Percentiles rank a stretch among this genome's conserved stretches.
These are phyloP conservation scores for Prototheca wickerhamii DNA, from an alignment of 163 green algal genomes.

Conservation along the genomic window DNA sequence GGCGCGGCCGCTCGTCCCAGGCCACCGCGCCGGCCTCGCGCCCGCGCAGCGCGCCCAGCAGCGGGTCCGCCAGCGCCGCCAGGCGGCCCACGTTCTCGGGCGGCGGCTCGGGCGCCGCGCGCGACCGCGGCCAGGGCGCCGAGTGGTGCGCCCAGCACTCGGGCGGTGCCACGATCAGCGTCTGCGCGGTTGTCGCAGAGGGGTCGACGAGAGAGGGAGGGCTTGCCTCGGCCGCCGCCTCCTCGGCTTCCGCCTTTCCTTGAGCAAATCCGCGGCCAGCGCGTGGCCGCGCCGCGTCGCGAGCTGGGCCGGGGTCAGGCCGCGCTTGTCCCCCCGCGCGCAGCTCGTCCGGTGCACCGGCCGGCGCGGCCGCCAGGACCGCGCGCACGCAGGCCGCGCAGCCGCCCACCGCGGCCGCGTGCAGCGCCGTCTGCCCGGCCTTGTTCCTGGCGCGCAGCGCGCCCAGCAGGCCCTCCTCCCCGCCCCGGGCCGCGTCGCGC, in stretches of 20 bases:
- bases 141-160: slow-evolving; percentile 60
- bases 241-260: not conserved
- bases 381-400: not conserved
- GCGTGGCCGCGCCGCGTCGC: slow-evolving; percentile 22
- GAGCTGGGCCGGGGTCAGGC: slow-evolving; percentile 23
- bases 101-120: slow-evolving; percentile 24
- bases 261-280: slow-evolving; percentile 10
- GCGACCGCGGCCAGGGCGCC: slow-evolving; percentile 14
- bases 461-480: not conserved
- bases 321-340: slow-evolving; percentile 29
- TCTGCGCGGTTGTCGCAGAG: slow-evolving; percentile 9
- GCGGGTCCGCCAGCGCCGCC: slow-evolving; percentile 42
- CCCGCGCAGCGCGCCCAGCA: slow-evolving; percentile 43
- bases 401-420: slow-evolving; percentile 30
- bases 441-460: slow-evolving; percentile 23
- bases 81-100: slow-evolving; percentile 78
- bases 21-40: slow-evolving; percentile 18
- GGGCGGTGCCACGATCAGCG: slow-evolving; percentile 51
- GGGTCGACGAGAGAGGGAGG: not conserved
- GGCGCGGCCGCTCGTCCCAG: slow-evolving; percentile 41
- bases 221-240: too few species aligned
- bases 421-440: slow-evolving; percentile 28
- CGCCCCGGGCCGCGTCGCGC: slow-evolving; percentile 6
- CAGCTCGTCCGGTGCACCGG: not conserved
- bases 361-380: slow-evolving; percentile 10